Evolutionary conservation across 179 eudicot species (phyloP).

Genomic region (Spinacia oleracea): DNA sequence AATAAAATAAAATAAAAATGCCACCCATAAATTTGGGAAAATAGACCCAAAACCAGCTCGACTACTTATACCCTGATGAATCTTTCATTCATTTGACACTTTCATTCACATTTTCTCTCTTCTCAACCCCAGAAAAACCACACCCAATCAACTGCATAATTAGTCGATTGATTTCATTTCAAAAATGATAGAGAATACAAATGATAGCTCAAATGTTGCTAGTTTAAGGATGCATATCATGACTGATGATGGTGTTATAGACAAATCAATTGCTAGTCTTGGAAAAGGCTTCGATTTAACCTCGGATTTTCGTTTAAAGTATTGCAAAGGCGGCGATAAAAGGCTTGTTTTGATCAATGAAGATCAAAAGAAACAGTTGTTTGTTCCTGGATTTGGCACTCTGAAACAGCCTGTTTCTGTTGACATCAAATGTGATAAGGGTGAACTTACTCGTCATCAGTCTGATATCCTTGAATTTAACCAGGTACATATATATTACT

Average conservation of each 20-base stretch:
- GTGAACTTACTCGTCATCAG: conserved; percentile 71
- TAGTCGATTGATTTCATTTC: background rate
- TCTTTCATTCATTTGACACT: background rate
- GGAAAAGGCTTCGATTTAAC: conserved; percentile 85
- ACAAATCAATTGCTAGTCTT: conserved; percentile 51
- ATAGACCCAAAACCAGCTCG: conserved; percentile 4
- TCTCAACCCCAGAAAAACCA: background rate
- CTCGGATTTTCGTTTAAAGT: conserved; percentile 69
- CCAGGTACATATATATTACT: conserved; percentile 38
- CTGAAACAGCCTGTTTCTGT: conserved; percentile 40
- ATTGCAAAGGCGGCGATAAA: conserved; percentile 64
- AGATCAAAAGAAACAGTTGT: conserved; percentile 37
- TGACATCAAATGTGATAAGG: conserved; percentile 84
- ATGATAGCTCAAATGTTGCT: background rate
- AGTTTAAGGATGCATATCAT: conserved; percentile 24
- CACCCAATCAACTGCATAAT: background rate
- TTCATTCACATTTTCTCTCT: background rate
- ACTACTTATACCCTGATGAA: conserved; percentile 11
- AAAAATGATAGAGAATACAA: background rate
- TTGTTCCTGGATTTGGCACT: conserved; percentile 61
- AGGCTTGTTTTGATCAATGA: conserved; percentile 56
- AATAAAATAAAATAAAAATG: background rate
- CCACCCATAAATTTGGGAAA: background rate
- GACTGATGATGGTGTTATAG: conserved; percentile 33
- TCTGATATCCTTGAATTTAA: conserved; percentile 76